Evolutionary conservation across 441 rosid species (phyloP), one percentile per base, ranked within the genome.

Genomic region (Biscutella auriculata): DNA sequence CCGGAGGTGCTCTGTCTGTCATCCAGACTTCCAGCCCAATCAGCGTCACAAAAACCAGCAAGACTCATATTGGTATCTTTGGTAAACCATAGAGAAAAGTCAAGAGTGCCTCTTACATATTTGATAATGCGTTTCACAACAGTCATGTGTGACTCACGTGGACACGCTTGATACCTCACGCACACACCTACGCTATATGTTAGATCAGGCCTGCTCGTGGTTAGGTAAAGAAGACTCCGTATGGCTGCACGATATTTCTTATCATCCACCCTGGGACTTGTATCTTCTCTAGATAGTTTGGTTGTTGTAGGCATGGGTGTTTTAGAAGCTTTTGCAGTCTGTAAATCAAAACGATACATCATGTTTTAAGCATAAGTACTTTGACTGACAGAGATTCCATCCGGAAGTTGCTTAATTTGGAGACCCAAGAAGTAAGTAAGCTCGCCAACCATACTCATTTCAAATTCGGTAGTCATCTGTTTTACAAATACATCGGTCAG

Each of bases 21-120:
- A 11, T 51, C 55, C 0, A 23, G 1, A 0, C 12, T 5, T 0
- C 25, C 23, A 19, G 23, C 23, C 23, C 23, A 19, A 4, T 19
- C 23, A 19, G 23, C 23, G 4, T 19, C 23, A 19, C 23, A 19
- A 19, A 19, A 19, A 19, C 23, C 23, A 19, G 23, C 23, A 19
- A 19, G 23, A 4, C 23, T 19, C 0, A 0, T 0, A 1, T 48
- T 30, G 0, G 25, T 28, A 1, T 14, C 2, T 15, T 8, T 50
- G 0, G 10, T 0, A 30, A 0, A 0, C 26, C 39, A 2, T 1
- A 10, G 0, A 9, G 3, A 0, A 16, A 0, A 19, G 23, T 19
- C n/a, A n/a, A n/a, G n/a, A 0, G 21, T 48, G 0, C 39, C 26
- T 8, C 29, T 49, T 0, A 49, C 54, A 5, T 15, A 49, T 3